Evolutionary conservation across 306 rosid species (phyloP).

Genomic region (Vicia faba): DNA sequence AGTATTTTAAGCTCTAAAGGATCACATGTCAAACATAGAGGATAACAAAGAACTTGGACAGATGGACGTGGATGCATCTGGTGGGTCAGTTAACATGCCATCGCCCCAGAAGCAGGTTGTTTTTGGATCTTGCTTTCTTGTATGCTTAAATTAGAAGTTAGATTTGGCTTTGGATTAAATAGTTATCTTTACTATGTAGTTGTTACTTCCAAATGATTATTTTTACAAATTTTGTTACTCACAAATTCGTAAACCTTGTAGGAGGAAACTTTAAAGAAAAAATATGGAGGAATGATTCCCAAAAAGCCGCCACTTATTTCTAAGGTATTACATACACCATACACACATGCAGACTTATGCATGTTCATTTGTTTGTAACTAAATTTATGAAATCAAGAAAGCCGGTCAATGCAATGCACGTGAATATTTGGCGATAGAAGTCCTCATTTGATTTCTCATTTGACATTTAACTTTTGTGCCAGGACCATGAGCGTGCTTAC

Average conservation of each 20-base stretch:
- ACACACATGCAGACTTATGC: constrained; percentile 23
- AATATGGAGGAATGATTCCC: constrained; percentile 87
- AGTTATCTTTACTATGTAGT: constrained; percentile 12
- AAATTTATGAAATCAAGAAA: constrained; percentile 10
- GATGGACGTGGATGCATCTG: constrained; percentile 50
- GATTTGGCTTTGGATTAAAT: constrained; percentile 11
- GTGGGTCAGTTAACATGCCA: constrained; percentile 51
- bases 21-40: constrained; percentile 56
- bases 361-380: constrained; percentile 10
- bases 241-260: constrained; percentile 44
- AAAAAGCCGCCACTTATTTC: constrained; percentile 92
- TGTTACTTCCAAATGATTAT: constrained; percentile 6
- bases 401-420: not conserved
- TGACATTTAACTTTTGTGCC: constrained; percentile 39
- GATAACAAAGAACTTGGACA: constrained; percentile 57
- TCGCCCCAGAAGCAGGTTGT: constrained; percentile 67
- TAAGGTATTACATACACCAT: constrained; percentile 56
- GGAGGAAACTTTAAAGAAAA: constrained; percentile 83
- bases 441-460: constrained; percentile 22
- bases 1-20: constrained; percentile 42
- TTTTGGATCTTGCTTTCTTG: constrained; percentile 23
- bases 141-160: constrained; percentile 18
- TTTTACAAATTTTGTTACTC: constrained; percentile 32
- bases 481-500: constrained; percentile 99
- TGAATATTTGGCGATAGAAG: constrained; percentile 2